Conservation (phyloP, 495 filamentous ascomycete species). For the Sabuloglossum arenarium region DNA sequence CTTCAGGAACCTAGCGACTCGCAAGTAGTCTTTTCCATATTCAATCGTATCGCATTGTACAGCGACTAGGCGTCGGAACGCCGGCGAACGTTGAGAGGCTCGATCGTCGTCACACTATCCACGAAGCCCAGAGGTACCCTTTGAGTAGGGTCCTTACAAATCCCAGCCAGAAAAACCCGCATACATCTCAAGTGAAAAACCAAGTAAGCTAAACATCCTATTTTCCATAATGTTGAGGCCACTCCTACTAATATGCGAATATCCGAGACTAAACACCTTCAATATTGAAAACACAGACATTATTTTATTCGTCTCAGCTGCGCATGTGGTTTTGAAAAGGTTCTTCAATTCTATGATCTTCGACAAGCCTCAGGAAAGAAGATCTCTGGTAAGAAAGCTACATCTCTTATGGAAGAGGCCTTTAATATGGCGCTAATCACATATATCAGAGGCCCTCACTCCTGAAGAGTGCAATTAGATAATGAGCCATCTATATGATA, state of each 20-base stretch:
- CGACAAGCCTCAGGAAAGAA: slow-evolving; percentile 7
- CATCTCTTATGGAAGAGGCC: background rate
- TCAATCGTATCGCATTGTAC: no score
- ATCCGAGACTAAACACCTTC: slow-evolving; percentile 5
- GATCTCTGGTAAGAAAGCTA: slow-evolving; percentile 7
- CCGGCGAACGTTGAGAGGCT: no score
- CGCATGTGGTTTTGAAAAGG: slow-evolving; percentile 3
- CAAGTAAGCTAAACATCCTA: background rate
- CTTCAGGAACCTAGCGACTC: no score
- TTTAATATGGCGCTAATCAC: background rate
- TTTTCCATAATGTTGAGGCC: slow-evolving; percentile 6
- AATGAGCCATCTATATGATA: slow-evolving; percentile 6
- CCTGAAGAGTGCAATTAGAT: slow-evolving; percentile 5
- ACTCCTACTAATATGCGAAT: slow-evolving; percentile 2
- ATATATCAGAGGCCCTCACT: slow-evolving; percentile 5
- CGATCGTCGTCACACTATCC: no score
- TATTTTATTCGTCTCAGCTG: slow-evolving; percentile 5
- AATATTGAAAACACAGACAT: slow-evolving; percentile 7
- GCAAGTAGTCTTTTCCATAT: no score
- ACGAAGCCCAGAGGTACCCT: no score
- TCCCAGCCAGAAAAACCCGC: no score
- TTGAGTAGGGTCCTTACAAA: no score
- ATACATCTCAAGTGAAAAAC: slow-evolving; percentile 6
- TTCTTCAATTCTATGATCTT: slow-evolving; percentile 7
- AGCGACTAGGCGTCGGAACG: no score